phyloP scores from a whole-genome alignment of 2,329 filamentous ascomycete species.

The Scleromitrula shiraiana region DNA sequence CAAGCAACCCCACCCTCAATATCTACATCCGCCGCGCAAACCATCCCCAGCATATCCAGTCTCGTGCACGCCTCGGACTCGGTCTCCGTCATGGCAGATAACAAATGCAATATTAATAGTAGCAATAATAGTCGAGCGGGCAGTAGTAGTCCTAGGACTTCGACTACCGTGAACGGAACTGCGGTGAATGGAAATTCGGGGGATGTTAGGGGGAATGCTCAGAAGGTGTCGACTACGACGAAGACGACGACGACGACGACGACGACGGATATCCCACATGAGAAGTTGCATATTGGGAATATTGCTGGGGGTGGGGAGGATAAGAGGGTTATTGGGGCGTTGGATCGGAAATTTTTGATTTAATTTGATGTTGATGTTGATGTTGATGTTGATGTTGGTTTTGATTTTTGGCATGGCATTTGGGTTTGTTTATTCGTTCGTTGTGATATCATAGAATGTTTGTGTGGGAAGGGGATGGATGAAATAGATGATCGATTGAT shows the following conservation, averaged over 20 bases:
- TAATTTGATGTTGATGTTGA: slow-evolving; percentile 13
- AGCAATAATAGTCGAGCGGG: slow-evolving; percentile 25
- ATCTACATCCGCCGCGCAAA: slow-evolving; percentile 22
- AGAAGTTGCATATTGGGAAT: slow-evolving; percentile 38
- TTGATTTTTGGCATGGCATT: too few species aligned
- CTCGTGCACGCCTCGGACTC: slow-evolving; percentile 27
- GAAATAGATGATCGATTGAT: not conserved
- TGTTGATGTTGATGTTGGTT: not conserved
- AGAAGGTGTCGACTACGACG: too few species aligned
- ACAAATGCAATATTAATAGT: slow-evolving; percentile 26
- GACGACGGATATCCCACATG: slow-evolving; percentile 43
- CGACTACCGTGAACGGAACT: too few species aligned
- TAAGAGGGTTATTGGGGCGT: slow-evolving; percentile 54
- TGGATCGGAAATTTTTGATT: slow-evolving; percentile 50
- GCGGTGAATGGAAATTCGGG: too few species aligned
- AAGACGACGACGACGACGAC: too few species aligned
- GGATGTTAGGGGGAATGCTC: too few species aligned
- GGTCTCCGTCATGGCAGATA: slow-evolving; percentile 23
- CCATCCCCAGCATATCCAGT: slow-evolving; percentile 27
- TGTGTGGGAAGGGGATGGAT: too few species aligned
- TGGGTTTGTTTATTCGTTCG: not conserved
- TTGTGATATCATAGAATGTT: too few species aligned
- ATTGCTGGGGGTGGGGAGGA: slow-evolving; percentile 48
- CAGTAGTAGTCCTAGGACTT: slow-evolving; percentile 24
- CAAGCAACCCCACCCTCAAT: slow-evolving; percentile 15